phyloP scores from a whole-genome alignment of 768 basidiomycete species.

The Rossbeevera mucosa region DNA sequence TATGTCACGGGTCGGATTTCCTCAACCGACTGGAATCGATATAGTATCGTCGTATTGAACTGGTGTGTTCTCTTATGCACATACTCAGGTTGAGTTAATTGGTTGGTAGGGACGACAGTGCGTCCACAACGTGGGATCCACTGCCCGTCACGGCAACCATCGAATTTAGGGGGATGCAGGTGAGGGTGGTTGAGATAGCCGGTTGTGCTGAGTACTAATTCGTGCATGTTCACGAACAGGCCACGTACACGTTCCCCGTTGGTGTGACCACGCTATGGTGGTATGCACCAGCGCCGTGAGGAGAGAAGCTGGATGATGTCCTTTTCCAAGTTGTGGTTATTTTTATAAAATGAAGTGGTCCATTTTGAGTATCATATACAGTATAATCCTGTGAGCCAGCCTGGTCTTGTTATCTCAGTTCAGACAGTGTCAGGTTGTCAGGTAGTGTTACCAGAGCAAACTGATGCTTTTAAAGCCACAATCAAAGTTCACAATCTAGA shows the following conservation, averaged over 20 bases:
- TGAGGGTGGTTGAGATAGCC: slow-evolving; percentile 19
- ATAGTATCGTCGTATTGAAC: slow-evolving; percentile 72
- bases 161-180: slow-evolving; percentile 60
- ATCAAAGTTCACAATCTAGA: too few species aligned
- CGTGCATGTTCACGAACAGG: slow-evolving; percentile 32
- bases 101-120: slow-evolving; percentile 41
- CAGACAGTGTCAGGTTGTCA: too few species aligned
- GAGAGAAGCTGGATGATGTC: neutral
- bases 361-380: too few species aligned
- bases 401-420: too few species aligned
- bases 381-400: too few species aligned
- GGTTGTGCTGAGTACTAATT: neutral
- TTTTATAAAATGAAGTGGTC: too few species aligned
- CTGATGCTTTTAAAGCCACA: too few species aligned
- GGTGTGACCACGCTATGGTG: slow-evolving; percentile 60
- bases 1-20: slow-evolving; percentile 56
- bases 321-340: neutral
- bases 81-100: neutral
- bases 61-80: slow-evolving; percentile 35
- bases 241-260: slow-evolving; percentile 72
- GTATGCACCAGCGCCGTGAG: slow-evolving; percentile 34
- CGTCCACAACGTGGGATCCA: slow-evolving; percentile 51
- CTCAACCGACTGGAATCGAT: slow-evolving; percentile 55
- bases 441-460: too few species aligned
- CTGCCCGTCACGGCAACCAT: slow-evolving; percentile 54